These are phyloP conservation scores for Elaeis oleifera DNA, from an alignment of 202 grass and related monocot genomes.

Conservation along the genomic window DNA sequence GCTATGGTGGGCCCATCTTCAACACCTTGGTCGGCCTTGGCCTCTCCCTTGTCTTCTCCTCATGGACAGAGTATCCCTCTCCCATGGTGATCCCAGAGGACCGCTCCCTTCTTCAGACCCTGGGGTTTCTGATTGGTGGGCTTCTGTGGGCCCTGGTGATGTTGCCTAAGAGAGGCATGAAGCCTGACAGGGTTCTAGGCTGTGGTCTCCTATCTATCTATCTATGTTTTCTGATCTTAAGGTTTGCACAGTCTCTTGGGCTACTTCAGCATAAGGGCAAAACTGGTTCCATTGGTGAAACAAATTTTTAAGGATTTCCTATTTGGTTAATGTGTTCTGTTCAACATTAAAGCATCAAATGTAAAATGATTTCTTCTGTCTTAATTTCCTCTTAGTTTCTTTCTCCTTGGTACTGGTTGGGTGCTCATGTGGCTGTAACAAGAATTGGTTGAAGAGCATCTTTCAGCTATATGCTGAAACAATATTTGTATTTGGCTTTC, in stretches of 20 bases:
- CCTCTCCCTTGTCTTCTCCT: conserved; percentile 33
- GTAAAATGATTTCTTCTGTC: too few species aligned
- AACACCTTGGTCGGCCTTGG: conserved; percentile 54
- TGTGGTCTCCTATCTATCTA: conserved; percentile 52
- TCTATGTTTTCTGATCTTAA: conserved; percentile 33
- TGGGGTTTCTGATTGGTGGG: conserved; percentile 29
- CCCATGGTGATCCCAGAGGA: conserved; percentile 30
- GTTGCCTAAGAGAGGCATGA: conserved; percentile 43
- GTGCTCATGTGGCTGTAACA: too few species aligned
- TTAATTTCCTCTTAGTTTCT: too few species aligned
- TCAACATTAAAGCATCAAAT: too few species aligned
- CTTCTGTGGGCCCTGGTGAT: conserved; percentile 35
- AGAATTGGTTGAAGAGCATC: too few species aligned
- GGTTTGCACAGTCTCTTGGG: conserved; percentile 26
- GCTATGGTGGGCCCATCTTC: conserved; percentile 67
- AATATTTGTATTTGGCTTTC: too few species aligned
- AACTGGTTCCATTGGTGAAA: too few species aligned
- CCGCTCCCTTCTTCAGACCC: conserved; percentile 23
- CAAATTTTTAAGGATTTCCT: too few species aligned
- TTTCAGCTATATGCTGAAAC: too few species aligned
- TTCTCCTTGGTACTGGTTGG: too few species aligned
- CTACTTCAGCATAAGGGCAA: not conserved
- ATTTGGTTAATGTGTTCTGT: too few species aligned
- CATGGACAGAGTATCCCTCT: conserved; percentile 24
- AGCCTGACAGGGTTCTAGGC: conserved; percentile 39